Conservation (phyloP, 495 filamentous ascomycete genomes). For the Lasiosphaeria ovina region DNA sequence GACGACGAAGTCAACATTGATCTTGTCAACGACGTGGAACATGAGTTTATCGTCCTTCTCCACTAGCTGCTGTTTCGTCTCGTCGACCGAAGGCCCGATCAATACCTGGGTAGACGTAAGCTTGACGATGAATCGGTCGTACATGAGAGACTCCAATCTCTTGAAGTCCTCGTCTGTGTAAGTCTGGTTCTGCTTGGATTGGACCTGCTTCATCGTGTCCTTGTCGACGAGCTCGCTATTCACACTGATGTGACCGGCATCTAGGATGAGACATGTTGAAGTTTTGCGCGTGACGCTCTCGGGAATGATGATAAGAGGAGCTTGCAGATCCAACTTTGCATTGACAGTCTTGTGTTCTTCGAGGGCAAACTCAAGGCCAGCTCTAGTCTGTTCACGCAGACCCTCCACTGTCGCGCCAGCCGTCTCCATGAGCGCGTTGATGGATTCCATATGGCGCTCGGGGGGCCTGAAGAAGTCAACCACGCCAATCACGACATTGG, state of each 20-base stretch:
- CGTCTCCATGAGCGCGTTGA: conserved; percentile 87
- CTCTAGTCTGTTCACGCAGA: conserved; percentile 88
- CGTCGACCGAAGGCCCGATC: conserved; percentile 90
- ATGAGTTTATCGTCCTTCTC: conserved; percentile 65
- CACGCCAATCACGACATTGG: conserved; percentile 82
- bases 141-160: conserved; percentile 84
- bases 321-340: conserved; percentile 91
- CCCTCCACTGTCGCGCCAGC: conserved; percentile 94
- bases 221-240: conserved; percentile 92
- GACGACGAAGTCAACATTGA: conserved; percentile 92
- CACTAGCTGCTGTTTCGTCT: conserved; percentile 80
- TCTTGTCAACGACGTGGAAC: conserved; percentile 90
- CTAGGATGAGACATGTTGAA: conserved; percentile 85
- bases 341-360: conserved; percentile 98
- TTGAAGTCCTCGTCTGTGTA: conserved; percentile 89
- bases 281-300: conserved; percentile 80
- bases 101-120: conserved; percentile 91
- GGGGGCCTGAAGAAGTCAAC: conserved; percentile 94
- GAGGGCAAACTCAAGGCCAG: conserved; percentile 91
- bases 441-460: conserved; percentile 96
- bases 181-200: conserved; percentile 82
- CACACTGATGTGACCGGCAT: conserved; percentile 92
- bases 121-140: conserved; percentile 91
- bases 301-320: conserved; percentile 92
- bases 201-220: conserved; percentile 79